Base-by-base conservation (phyloP, 2,329 filamentous ascomycete species). In the Echinosphaeria canescens region DNA sequence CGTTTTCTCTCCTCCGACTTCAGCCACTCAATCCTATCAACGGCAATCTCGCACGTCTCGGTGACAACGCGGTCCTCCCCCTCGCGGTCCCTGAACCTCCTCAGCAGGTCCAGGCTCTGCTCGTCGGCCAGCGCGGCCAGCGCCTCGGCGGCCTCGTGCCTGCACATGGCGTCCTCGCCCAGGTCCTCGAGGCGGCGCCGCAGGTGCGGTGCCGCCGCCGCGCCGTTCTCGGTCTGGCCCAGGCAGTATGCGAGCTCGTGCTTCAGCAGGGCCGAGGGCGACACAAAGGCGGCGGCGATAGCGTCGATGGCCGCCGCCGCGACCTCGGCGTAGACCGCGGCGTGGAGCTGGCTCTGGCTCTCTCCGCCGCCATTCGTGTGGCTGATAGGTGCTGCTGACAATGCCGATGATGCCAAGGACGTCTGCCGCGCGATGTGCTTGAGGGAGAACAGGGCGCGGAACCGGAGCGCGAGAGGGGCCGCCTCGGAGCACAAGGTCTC, bases 191-290 rank as follows among this genome's bases (percentile, higher is more conserved):
- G 57, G 10, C 90, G 80, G 10, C 59, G 51, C 30, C 72, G 64
- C 36, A 98, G 57, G 34, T 70, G 74, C 8, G 72, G 62, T 8
- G 82, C 65, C 1, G 84, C 76, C 24, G 71, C 71, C 27, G 61
- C 50, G n/a, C n/a, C n/a, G 43, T 92, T 81, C 30, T 71, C 71
- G 2, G 79, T 85, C 53, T 98, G 88, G 6, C 88, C 88, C 3
- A 98, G 64, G 44, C 88, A 98, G 54, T 98, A 98, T 15, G 88
- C 88, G 26, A 98, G 62, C 48, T 98, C 88, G 49, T 98, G 88
- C 56, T 95, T 95, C 25, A 95, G 59, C 7, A 95, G 62, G 3
- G 81, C 85, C 4, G 85, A 95, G 0, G 78, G 72, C 3, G 85
- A 91, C 0, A 57, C 42, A 39, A 98, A 88, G 2, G 62, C 85